These are phyloP conservation scores for Uronychia binucleata DNA, from an alignment of 73 alveolate species.

Conservation along the genomic window DNA sequence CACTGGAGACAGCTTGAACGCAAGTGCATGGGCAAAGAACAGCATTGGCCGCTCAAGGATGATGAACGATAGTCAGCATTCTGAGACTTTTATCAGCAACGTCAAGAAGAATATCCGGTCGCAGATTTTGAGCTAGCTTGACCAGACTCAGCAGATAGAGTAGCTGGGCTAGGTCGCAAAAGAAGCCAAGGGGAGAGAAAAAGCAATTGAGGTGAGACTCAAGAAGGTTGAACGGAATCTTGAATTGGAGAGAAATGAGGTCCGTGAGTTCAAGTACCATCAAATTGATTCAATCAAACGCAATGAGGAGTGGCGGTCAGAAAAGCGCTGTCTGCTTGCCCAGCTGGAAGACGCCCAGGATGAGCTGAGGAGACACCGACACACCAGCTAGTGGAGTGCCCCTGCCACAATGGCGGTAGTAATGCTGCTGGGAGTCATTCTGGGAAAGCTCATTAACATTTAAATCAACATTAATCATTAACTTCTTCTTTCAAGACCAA, in stretches of 20 bases:
- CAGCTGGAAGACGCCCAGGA: background rate
- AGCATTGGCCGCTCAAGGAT: background rate
- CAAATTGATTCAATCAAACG: background rate
- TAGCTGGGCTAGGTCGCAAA: background rate
- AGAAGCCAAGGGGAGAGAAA: background rate
- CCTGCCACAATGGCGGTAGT: background rate
- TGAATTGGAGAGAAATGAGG: background rate
- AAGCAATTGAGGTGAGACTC: background rate
- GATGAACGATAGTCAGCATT: background rate
- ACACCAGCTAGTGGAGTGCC: background rate
- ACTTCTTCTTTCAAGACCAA: constrained; percentile 4
- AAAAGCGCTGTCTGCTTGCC: background rate
- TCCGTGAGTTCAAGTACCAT: background rate
- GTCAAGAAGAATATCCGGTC: background rate
- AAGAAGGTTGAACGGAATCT: too few relatives aligned
- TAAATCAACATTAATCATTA: too few relatives aligned
- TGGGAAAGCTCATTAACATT: background rate
- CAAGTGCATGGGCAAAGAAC: background rate
- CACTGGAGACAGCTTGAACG: background rate
- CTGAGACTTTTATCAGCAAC: background rate
- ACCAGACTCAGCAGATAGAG: background rate
- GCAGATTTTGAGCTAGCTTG: background rate
- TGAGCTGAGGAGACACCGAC: background rate
- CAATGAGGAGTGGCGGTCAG: background rate
- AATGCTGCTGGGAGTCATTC: background rate